A percentile compares a stretch with the other conserved stretches of the same genome.
Conservation (phyloP, 495 filamentous ascomycete genomes). For the Jackrogersella multiformis region DNA sequence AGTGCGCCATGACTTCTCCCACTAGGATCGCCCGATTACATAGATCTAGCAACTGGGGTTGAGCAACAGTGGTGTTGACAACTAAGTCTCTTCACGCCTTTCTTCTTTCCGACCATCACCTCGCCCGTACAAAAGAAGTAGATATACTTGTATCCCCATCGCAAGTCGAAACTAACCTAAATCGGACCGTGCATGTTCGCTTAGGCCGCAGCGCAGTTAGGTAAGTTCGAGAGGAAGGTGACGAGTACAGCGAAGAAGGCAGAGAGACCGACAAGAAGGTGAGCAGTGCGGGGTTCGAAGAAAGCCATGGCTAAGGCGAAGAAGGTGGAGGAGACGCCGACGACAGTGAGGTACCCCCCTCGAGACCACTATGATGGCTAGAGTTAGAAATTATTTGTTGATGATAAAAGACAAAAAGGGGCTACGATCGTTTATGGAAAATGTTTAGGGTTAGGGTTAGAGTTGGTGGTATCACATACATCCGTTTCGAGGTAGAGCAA, state of each 20-base stretch:
- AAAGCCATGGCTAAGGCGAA: slow-evolving; percentile 9
- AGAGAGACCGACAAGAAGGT: slow-evolving; percentile 18
- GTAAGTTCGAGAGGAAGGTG: slow-evolving; percentile 24
- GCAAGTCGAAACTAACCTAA: neutral
- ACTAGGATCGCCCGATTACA: neutral
- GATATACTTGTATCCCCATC: neutral
- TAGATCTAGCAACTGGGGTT: neutral
- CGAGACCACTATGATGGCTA: slow-evolving; percentile 1
- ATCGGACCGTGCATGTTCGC: neutral
- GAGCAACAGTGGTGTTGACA: neutral
- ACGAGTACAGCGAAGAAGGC: slow-evolving; percentile 26
- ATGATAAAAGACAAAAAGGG: neutral
- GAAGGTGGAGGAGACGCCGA: neutral
- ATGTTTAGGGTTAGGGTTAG: no score
- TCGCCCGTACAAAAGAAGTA: neutral
- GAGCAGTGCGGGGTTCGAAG: slow-evolving; percentile 14
- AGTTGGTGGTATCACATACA: neutral
- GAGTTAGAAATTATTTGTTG: neutral
- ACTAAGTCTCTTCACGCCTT: neutral
- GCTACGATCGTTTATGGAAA: no score
- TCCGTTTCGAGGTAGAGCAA: slow-evolving; percentile 1
- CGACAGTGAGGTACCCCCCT: slow-evolving; percentile 4
- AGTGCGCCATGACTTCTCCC: no score
- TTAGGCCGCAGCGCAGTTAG: neutral
- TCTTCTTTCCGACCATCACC: neutral